Conservation (phyloP, 2,329 filamentous ascomycete genomes). For the Aspergillus sp. region DNA sequence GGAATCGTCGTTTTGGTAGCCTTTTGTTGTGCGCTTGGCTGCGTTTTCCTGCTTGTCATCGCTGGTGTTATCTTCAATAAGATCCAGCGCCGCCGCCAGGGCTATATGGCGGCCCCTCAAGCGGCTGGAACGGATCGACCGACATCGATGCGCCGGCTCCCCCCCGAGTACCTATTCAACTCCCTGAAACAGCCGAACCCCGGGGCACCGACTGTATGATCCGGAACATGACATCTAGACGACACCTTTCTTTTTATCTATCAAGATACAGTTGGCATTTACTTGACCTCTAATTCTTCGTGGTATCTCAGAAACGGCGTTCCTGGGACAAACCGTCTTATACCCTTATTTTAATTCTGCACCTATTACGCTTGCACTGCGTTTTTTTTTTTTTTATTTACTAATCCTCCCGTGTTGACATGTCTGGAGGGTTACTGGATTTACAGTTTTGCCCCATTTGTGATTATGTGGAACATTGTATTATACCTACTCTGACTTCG, state of each 20-base stretch:
- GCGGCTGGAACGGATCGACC: constrained; percentile 47
- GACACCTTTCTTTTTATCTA: constrained; percentile 5
- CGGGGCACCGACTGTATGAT: constrained; percentile 36
- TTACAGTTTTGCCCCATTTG: constrained; percentile 12
- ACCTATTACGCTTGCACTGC: constrained; percentile 19
- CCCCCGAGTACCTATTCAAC: constrained; percentile 48
- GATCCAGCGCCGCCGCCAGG: constrained; percentile 48
- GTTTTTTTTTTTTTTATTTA: neutral
- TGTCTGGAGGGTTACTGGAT: constrained; percentile 16
- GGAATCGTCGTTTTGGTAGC: constrained; percentile 48
- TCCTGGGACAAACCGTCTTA: constrained; percentile 29
- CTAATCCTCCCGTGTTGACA: constrained; percentile 13
- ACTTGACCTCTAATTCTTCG: constrained; percentile 19
- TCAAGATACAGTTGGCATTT: constrained; percentile 7
- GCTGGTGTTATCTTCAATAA: constrained; percentile 49
- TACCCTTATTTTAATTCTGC: constrained; percentile 37
- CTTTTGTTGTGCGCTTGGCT: constrained; percentile 48
- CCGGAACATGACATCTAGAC: constrained; percentile 5
- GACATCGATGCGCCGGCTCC: constrained; percentile 46
- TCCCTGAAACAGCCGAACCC: constrained; percentile 37
- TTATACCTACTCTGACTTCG: constrained; percentile 11
- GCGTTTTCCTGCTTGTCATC: constrained; percentile 49
- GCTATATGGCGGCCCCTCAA: constrained; percentile 47
- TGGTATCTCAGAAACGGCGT: constrained; percentile 23
- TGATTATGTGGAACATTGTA: constrained; percentile 17